These are phyloP conservation scores for Dryas drummondii DNA, from an alignment of 306 rosid genomes.

Conservation along the genomic window DNA sequence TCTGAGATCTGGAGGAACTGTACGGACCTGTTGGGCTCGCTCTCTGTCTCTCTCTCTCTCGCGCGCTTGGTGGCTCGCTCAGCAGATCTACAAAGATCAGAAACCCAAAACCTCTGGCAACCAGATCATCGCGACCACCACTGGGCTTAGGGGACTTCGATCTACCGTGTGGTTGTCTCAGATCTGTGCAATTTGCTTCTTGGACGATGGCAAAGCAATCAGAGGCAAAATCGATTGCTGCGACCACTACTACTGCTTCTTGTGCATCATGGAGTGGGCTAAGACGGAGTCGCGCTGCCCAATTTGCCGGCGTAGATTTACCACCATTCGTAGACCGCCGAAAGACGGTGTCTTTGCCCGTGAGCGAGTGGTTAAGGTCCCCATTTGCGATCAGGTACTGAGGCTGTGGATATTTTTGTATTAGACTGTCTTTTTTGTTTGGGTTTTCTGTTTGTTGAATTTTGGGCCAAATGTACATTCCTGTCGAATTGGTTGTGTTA, in stretches of 20 bases:
- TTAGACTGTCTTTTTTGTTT: neutral
- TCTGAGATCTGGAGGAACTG: no score
- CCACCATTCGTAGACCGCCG: conserved; percentile 48
- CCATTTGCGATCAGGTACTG: conserved; percentile 65
- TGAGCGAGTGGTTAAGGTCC: conserved; percentile 51
- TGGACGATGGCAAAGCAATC: conserved; percentile 40
- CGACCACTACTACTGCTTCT: conserved; percentile 70
- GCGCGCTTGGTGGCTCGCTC: no score
- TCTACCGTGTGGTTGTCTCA: no score
- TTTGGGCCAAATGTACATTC: neutral
- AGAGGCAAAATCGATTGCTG: conserved; percentile 76
- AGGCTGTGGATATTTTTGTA: neutral
- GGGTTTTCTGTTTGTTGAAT: neutral
- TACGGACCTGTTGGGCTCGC: no score
- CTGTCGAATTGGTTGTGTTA: neutral
- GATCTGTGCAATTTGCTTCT: conserved; percentile 62
- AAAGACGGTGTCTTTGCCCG: conserved; percentile 34
- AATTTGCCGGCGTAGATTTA: conserved; percentile 68
- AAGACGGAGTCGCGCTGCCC: conserved; percentile 84
- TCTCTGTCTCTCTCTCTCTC: no score
- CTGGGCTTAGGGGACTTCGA: no score
- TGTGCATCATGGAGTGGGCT: conserved; percentile 83
- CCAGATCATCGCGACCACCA: no score
- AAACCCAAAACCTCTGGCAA: no score
- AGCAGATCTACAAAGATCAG: no score